phyloP scores from a whole-genome alignment of 768 basidiomycete species.

The Saitozyma sp. region DNA sequence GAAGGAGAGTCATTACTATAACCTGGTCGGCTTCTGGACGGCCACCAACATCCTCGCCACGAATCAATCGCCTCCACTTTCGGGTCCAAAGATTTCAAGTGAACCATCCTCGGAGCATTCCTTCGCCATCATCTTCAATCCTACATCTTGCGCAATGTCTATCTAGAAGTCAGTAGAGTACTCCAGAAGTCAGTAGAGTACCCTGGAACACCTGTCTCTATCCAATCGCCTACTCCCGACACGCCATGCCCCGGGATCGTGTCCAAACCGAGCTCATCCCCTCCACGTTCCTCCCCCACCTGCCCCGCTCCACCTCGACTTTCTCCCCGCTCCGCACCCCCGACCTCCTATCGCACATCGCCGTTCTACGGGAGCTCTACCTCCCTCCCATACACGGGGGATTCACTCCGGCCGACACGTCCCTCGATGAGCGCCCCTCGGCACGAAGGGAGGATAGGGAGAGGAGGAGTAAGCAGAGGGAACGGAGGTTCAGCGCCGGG shows the following conservation, averaged over 20 bases:
- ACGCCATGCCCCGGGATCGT: background rate
- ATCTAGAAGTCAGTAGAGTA: no score
- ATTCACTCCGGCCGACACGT: constrained; percentile 17
- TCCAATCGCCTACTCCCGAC: no score
- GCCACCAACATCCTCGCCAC: no score
- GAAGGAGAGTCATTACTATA: no score
- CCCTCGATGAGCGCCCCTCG: constrained; percentile 12
- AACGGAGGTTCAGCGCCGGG: constrained; percentile 20
- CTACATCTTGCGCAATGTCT: no score
- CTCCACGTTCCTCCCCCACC: constrained; percentile 41
- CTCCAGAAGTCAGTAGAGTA: no score
- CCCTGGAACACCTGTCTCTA: no score
- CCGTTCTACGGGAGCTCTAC: constrained; percentile 37
- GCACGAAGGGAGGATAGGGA: background rate
- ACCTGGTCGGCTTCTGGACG: no score
- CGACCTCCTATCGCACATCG: constrained; percentile 34
- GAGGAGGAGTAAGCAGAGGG: constrained; percentile 8
- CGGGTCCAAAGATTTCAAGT: no score
- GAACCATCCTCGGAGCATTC: no score
- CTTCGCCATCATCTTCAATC: no score
- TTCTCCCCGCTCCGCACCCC: constrained; percentile 25
- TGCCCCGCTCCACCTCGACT: constrained; percentile 40
- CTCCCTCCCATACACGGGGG: constrained; percentile 47
- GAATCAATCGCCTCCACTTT: no score
- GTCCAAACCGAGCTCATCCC: constrained; percentile 33